Conservation (phyloP, 139 green algal species). For the Chlorella sorokiniana region DNA sequence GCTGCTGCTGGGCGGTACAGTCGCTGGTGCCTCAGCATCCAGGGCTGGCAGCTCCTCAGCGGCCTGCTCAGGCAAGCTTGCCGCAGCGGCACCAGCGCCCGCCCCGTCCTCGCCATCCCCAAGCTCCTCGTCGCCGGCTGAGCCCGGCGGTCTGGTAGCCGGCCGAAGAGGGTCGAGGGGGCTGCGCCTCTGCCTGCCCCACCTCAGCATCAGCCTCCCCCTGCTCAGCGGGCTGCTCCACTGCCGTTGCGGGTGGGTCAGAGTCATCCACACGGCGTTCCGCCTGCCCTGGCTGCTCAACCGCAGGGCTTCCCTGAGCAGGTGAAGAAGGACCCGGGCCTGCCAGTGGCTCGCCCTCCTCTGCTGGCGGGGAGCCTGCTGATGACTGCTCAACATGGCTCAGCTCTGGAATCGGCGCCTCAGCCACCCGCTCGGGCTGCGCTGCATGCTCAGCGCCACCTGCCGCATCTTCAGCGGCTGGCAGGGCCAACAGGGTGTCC, state of each 20-base stretch:
- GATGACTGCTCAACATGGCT: background rate
- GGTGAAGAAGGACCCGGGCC: no score
- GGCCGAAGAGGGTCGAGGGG: background rate
- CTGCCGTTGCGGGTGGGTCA: background rate
- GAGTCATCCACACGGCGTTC: background rate
- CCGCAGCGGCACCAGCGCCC: background rate
- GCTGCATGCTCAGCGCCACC: background rate
- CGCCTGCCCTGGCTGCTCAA: background rate
- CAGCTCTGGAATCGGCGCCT: no score
- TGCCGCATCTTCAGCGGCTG: background rate
- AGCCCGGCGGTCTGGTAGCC: constrained; percentile 7
- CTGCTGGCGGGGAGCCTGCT: background rate
- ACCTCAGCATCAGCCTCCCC: background rate
- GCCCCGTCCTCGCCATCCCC: background rate
- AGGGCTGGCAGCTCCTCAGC: background rate
- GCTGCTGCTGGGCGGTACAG: background rate
- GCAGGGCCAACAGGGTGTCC: background rate
- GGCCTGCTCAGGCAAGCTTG: background rate
- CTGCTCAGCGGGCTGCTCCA: background rate
- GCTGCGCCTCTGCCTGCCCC: background rate
- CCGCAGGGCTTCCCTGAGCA: no score
- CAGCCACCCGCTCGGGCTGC: no score
- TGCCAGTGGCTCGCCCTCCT: background rate
- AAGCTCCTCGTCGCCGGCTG: background rate
- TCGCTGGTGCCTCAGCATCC: background rate